phyloP scores from a whole-genome alignment of 2,329 filamentous ascomycete genomes.

The Hypoxylon sp. region DNA sequence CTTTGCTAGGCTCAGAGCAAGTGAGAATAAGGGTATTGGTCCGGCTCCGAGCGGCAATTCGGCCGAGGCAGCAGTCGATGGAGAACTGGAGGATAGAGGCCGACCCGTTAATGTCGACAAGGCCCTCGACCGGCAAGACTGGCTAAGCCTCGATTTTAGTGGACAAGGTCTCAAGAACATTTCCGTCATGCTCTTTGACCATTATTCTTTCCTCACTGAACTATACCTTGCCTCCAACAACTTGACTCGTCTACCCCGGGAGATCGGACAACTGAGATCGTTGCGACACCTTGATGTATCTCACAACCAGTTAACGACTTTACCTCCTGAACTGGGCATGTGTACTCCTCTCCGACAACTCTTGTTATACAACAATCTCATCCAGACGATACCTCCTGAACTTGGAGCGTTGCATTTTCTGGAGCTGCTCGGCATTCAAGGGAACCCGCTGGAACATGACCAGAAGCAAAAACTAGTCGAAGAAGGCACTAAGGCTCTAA shows the following conservation, averaged over 20 bases:
- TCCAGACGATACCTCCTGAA: slow-evolving; percentile 85
- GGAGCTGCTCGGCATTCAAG: slow-evolving; percentile 91
- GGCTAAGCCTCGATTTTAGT: slow-evolving; percentile 94
- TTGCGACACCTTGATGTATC: slow-evolving; percentile 89
- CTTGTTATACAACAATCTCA: slow-evolving; percentile 90
- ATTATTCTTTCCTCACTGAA: slow-evolving; percentile 89
- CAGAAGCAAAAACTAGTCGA: slow-evolving; percentile 88
- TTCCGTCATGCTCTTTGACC: slow-evolving; percentile 80
- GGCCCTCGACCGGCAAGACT: slow-evolving; percentile 80
- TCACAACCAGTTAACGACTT: slow-evolving; percentile 83
- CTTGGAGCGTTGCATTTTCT: slow-evolving; percentile 90
- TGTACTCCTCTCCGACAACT: slow-evolving; percentile 91
- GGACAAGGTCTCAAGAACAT: slow-evolving; percentile 94
- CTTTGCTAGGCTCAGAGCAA: slow-evolving; percentile 80
- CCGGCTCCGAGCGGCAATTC: slow-evolving; percentile 66
- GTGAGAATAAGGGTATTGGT: slow-evolving; percentile 77
- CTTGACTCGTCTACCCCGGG: slow-evolving; percentile 81
- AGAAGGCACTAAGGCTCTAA: slow-evolving; percentile 86
- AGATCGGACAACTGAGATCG: slow-evolving; percentile 85
- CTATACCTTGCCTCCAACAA: slow-evolving; percentile 96
- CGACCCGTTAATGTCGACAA: slow-evolving; percentile 76
- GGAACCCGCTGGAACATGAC: slow-evolving; percentile 84
- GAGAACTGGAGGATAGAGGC: slow-evolving; percentile 70
- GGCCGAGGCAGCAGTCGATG: slow-evolving; percentile 65
- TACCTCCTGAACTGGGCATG: slow-evolving; percentile 96